These are phyloP conservation scores for Populus nigra DNA, from an alignment of 345 rosid species.

Conservation along the genomic window DNA sequence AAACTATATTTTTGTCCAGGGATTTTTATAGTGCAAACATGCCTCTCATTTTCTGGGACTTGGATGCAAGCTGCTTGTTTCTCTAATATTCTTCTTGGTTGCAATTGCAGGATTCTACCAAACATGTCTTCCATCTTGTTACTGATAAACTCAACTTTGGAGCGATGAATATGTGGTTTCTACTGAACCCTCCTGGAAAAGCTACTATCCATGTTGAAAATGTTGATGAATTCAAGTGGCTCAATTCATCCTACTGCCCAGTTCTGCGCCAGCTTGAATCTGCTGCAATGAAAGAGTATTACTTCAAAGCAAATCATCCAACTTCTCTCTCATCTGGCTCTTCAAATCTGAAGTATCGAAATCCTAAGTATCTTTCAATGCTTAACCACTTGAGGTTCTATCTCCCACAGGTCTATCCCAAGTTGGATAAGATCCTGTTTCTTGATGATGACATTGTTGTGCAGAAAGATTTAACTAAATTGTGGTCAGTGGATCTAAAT, in stretches of 20 bases:
- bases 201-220: conserved; percentile 96
- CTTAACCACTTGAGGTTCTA: conserved; percentile 92
- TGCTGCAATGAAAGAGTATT: conserved; percentile 90
- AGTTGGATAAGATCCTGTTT: conserved; percentile 86
- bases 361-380: conserved; percentile 98
- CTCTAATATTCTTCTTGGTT: conserved; percentile 11
- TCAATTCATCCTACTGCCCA: conserved; percentile 94
- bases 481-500: conserved; percentile 77
- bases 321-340: conserved; percentile 71
- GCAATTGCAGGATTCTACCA: conserved; percentile 78
- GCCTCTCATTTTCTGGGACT: not conserved
- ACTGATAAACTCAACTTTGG: conserved; percentile 92
- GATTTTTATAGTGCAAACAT: not conserved
- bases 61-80: conserved; percentile 3
- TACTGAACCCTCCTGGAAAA: conserved; percentile 87
- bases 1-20: not conserved
- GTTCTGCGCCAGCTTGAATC: conserved; percentile 94
- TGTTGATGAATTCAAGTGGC: conserved; percentile 97
- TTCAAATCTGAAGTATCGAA: conserved; percentile 90
- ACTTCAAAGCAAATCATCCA: conserved; percentile 96
- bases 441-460: conserved; percentile 97
- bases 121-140: conserved; percentile 95
- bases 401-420: conserved; percentile 92
- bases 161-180: conserved; percentile 99
- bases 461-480: conserved; percentile 87